phyloP scores from a whole-genome alignment of 2,329 filamentous ascomycete species.

The Pestalotiopsis sp. region DNA sequence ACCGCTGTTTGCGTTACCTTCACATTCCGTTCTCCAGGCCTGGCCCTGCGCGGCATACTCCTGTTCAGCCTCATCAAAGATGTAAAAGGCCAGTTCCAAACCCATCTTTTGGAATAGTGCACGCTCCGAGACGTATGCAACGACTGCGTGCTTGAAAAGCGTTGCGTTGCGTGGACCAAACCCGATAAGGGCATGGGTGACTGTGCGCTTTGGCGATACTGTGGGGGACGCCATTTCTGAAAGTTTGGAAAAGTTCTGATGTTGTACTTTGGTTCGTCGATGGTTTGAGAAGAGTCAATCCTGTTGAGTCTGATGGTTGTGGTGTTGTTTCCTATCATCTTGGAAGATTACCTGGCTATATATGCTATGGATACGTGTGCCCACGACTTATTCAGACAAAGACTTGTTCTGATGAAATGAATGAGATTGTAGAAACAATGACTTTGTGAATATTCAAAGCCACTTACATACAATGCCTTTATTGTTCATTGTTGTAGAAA shows the following conservation, averaged over 20 bases:
- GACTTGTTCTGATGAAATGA: background rate
- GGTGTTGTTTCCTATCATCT: too few species aligned
- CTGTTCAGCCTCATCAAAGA: background rate
- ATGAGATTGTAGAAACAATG: background rate
- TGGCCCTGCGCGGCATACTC: background rate
- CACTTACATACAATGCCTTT: too few species aligned
- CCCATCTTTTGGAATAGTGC: background rate
- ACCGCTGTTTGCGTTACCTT: background rate
- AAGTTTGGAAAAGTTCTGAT: too few species aligned
- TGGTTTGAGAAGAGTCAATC: too few species aligned
- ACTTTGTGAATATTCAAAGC: background rate
- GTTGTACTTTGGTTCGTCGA: too few species aligned
- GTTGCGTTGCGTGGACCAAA: background rate
- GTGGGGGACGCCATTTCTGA: background rate
- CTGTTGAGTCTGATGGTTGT: too few species aligned
- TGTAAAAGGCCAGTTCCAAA: background rate
- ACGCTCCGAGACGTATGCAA: background rate
- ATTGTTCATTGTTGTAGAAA: constrained; percentile 17
- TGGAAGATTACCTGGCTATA: too few species aligned
- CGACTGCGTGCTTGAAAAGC: background rate
- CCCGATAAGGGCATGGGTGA: background rate
- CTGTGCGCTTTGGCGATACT: background rate
- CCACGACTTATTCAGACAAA: background rate
- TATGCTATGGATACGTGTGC: too few species aligned
- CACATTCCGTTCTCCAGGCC: background rate